phyloP scores from a whole-genome alignment of 2,329 filamentous ascomycete genomes.

The Sphaerulina vaccinii region DNA sequence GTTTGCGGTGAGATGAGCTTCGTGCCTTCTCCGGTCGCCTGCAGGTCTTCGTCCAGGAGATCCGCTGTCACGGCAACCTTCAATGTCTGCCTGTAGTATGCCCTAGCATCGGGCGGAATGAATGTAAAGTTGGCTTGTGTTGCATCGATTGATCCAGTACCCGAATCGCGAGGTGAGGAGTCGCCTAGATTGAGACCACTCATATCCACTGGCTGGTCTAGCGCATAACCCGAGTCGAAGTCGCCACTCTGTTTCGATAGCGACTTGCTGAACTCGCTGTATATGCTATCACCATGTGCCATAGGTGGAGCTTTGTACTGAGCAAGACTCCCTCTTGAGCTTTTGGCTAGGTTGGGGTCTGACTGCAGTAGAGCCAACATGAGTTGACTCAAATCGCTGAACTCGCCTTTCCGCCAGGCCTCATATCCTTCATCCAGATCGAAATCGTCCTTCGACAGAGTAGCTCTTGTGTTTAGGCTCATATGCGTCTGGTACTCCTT shows the following conservation, averaged over 20 bases:
- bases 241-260: conserved; percentile 44
- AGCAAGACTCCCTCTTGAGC: conserved; percentile 50
- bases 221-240: conserved; percentile 51
- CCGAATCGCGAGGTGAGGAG: conserved; percentile 42
- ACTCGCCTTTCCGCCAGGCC: conserved; percentile 87
- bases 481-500: conserved; percentile 91
- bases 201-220: conserved; percentile 69
- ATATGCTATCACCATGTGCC: conserved; percentile 31
- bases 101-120: conserved; percentile 79
- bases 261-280: conserved; percentile 48
- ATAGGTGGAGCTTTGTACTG: conserved; percentile 29
- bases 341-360: conserved; percentile 80
- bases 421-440: conserved; percentile 85
- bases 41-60: conserved; percentile 54
- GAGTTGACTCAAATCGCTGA: conserved; percentile 83
- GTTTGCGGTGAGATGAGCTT: conserved; percentile 71
- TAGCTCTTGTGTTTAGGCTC: conserved; percentile 73
- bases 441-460: conserved; percentile 81
- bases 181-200: conserved; percentile 62
- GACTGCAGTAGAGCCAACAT: conserved; percentile 87
- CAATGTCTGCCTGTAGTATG: conserved; percentile 79
- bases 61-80: conserved; percentile 70
- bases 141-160: conserved; percentile 35
- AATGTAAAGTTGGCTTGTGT: conserved; percentile 67
- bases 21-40: conserved; percentile 50